A percentile compares a stretch with the other conserved stretches of the same genome.
phyloP scores from a whole-genome alignment of 2,329 filamentous ascomycete species.

The Aspergillus arachidicola region DNA sequence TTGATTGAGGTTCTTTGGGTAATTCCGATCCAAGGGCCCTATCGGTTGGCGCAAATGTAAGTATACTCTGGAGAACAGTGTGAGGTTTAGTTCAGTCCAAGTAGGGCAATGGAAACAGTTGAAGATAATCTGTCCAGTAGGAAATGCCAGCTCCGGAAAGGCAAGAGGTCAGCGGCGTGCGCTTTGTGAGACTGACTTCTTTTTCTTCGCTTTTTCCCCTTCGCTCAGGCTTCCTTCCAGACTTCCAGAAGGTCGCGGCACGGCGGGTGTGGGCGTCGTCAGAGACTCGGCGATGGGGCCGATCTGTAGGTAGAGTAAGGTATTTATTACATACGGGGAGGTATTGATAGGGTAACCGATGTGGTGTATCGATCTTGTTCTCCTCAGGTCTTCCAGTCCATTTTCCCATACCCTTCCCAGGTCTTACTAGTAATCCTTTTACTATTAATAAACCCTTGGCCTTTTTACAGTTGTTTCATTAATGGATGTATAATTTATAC shows the following conservation, averaged over 20 bases:
- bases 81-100: background rate
- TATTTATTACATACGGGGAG: background rate
- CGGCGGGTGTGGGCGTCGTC: conserved; percentile 22
- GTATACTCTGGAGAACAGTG: conserved; percentile 1
- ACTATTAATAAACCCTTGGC: background rate
- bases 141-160: background rate
- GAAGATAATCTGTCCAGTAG: background rate
- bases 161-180: background rate
- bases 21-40: conserved; percentile 7
- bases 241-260: conserved; percentile 28
- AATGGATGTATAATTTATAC: background rate
- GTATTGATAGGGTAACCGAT: conserved; percentile 1
- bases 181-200: conserved; percentile 2
- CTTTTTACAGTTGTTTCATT: background rate
- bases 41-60: conserved; percentile 4
- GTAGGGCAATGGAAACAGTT: conserved; percentile 1
- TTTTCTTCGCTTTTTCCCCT: conserved; percentile 5
- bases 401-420: too few species aligned
- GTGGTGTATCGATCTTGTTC: background rate
- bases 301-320: conserved; percentile 5
- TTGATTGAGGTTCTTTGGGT: conserved; percentile 8
- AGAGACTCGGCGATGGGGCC: conserved; percentile 20
- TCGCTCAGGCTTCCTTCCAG: conserved; percentile 19
- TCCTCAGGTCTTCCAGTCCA: background rate
- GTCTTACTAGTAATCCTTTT: background rate